These are phyloP conservation scores for Ambrosiella beaveri DNA, from an alignment of 2,329 filamentous ascomycete species.

Conservation along the genomic window DNA sequence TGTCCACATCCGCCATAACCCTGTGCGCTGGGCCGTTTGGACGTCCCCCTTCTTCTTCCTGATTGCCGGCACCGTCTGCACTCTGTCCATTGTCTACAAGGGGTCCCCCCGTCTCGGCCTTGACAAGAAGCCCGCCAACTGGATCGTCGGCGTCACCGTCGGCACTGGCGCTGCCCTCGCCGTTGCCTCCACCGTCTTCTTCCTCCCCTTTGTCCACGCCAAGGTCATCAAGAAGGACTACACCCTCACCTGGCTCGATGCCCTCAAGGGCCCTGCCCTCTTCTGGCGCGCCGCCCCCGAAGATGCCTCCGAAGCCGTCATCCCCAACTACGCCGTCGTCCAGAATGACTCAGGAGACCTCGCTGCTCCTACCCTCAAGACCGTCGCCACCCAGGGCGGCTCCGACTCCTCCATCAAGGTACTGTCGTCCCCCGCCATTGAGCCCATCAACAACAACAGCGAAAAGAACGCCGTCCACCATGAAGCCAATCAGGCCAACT, in stretches of 20 bases:
- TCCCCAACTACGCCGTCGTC: slow-evolving; percentile 64
- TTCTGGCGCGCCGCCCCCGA: slow-evolving; percentile 39
- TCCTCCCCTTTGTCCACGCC: slow-evolving; percentile 52
- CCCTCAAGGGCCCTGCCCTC: slow-evolving; percentile 45
- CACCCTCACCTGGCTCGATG: slow-evolving; percentile 44
- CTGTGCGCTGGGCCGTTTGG: slow-evolving; percentile 55
- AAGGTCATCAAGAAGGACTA: slow-evolving; percentile 53
- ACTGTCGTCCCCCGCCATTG: slow-evolving; percentile 18
- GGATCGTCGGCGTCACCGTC: slow-evolving; percentile 47
- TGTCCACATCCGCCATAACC: slow-evolving; percentile 57
- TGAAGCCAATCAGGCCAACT: slow-evolving; percentile 35
- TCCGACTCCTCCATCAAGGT: slow-evolving; percentile 29
- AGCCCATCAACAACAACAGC: slow-evolving; percentile 15
- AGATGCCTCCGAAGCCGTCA: slow-evolving; percentile 34
- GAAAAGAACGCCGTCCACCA: slow-evolving; percentile 28
- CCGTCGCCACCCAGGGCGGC: slow-evolving; percentile 15
- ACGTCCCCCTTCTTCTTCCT: slow-evolving; percentile 63
- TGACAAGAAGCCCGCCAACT: slow-evolving; percentile 48
- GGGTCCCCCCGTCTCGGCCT: slow-evolving; percentile 52
- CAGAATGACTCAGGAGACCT: slow-evolving; percentile 25
- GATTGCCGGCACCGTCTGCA: slow-evolving; percentile 55
- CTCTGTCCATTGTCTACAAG: slow-evolving; percentile 66
- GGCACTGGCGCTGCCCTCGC: slow-evolving; percentile 44
- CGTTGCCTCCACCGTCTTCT: slow-evolving; percentile 48
- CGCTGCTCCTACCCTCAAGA: slow-evolving; percentile 19